Evolutionary conservation across 2,329 filamentous ascomycete genomes (phyloP).

Genomic region (Phaeophleospora eucalypticola): DNA sequence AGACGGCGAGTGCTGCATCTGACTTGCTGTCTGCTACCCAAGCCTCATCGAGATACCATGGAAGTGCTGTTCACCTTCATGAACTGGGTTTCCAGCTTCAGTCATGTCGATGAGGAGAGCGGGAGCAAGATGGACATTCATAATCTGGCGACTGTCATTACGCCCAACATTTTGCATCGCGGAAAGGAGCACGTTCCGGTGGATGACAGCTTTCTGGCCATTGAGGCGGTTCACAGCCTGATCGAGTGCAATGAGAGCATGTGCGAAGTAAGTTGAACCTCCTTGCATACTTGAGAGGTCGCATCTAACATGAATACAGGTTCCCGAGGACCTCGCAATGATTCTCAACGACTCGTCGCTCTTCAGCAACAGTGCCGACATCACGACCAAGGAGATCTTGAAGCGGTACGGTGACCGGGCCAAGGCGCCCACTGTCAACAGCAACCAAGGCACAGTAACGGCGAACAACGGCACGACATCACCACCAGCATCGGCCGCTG

Average conservation of each 20-base stretch:
- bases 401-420: constrained; percentile 84
- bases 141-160: constrained; percentile 95
- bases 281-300: not conserved
- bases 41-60: constrained; percentile 86
- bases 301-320: constrained; percentile 51
- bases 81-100: constrained; percentile 96
- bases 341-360: constrained; percentile 79
- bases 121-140: constrained; percentile 99
- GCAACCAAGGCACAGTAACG: constrained; percentile 28
- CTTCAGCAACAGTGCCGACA: constrained; percentile 76
- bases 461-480: constrained; percentile 36
- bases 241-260: constrained; percentile 94
- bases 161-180: constrained; percentile 79
- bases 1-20: constrained; percentile 83
- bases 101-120: constrained; percentile 92
- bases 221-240: constrained; percentile 85
- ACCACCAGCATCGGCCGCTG: constrained; percentile 46
- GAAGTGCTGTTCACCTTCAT: constrained; percentile 95
- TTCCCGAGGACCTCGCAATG: constrained; percentile 85
- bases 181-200: constrained; percentile 31
- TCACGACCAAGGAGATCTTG: constrained; percentile 95
- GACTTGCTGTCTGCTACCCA: constrained; percentile 86
- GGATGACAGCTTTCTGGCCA: constrained; percentile 88
- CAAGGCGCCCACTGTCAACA: constrained; percentile 49
- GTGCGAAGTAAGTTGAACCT: constrained; percentile 71